A percentile compares a stretch with the other conserved stretches of the same genome.
phyloP scores from a whole-genome alignment of 768 basidiomycete genomes.

The Saitozyma podzolica region DNA sequence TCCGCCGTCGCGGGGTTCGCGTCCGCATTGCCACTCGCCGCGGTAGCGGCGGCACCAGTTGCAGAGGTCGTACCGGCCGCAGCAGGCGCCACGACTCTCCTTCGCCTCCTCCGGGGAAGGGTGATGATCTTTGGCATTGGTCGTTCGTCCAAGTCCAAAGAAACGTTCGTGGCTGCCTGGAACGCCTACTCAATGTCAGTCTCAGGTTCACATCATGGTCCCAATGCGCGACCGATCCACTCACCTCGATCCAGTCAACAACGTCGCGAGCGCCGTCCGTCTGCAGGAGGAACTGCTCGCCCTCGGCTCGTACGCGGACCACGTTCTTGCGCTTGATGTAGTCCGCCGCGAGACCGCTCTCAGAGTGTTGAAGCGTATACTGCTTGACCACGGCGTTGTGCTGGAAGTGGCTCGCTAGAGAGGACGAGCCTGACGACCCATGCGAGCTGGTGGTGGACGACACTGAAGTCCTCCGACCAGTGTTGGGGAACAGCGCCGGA shows the following conservation, averaged over 20 bases:
- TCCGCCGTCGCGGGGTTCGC: slow-evolving; percentile 25
- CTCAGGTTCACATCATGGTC: not conserved
- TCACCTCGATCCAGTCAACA: slow-evolving; percentile 93
- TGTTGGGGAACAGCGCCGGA: slow-evolving; percentile 21
- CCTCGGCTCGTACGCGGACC: slow-evolving; percentile 84
- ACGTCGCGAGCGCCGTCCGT: slow-evolving; percentile 78
- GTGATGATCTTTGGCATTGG: slow-evolving; percentile 79
- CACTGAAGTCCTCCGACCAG: slow-evolving; percentile 17
- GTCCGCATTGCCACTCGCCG: slow-evolving; percentile 2
- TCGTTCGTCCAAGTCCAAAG: slow-evolving; percentile 86
- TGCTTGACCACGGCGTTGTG: slow-evolving; percentile 60
- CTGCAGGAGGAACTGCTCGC: slow-evolving; percentile 95
- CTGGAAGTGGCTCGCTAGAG: slow-evolving; percentile 45
- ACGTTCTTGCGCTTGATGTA: slow-evolving; percentile 92
- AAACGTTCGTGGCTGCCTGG: slow-evolving; percentile 87
- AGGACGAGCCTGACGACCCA: slow-evolving; percentile 7
- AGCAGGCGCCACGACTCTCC: slow-evolving; percentile 23
- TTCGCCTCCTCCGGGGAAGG: slow-evolving; percentile 45
- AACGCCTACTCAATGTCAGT: slow-evolving; percentile 60
- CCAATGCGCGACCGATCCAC: slow-evolving; percentile 19
- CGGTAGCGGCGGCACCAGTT: slow-evolving; percentile 8
- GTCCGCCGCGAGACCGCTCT: slow-evolving; percentile 92
- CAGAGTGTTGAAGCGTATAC: slow-evolving; percentile 85
- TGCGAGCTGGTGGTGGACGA: slow-evolving; percentile 1
- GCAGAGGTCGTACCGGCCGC: slow-evolving; percentile 11